phyloP scores from a whole-genome alignment of 257 asterid species.

The Solanum lycopersicoides region DNA sequence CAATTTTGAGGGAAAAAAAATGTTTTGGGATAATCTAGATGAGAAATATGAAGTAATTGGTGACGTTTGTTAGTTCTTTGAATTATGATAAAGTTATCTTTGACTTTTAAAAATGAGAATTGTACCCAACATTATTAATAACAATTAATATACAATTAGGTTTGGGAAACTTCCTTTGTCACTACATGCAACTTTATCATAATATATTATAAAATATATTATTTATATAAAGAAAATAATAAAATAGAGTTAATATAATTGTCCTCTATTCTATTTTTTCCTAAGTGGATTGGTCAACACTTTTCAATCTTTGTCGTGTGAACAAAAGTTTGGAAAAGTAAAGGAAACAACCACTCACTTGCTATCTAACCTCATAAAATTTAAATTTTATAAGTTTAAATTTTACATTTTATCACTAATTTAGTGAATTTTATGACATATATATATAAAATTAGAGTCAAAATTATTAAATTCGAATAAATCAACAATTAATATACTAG shows the following conservation, averaged over 20 bases:
- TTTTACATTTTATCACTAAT: too few relatives aligned
- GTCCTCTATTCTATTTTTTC: not conserved
- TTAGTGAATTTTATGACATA: not conserved
- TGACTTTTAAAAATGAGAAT: not conserved
- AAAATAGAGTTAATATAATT: not conserved
- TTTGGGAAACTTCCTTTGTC: not conserved
- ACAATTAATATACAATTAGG: not conserved
- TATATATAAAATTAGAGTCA: not conserved
- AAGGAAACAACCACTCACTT: not conserved
- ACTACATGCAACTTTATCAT: not conserved
- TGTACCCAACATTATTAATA: not conserved
- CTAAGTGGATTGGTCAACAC: not conserved
- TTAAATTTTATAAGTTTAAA: too few relatives aligned
- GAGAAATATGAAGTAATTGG: not conserved
- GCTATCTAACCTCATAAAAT: too few relatives aligned
- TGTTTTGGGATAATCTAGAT: not conserved
- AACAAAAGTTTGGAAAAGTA: not conserved
- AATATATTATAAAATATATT: not conserved
- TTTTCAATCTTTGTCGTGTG: not conserved
- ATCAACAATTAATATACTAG: too few relatives aligned
- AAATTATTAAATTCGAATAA: not conserved
- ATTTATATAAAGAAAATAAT: not conserved
- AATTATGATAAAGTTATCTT: not conserved
- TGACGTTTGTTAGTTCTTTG: not conserved
- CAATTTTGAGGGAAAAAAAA: not conserved